phyloP scores from a whole-genome alignment of 306 rosid species.

The Hippophae tibetana region DNA sequence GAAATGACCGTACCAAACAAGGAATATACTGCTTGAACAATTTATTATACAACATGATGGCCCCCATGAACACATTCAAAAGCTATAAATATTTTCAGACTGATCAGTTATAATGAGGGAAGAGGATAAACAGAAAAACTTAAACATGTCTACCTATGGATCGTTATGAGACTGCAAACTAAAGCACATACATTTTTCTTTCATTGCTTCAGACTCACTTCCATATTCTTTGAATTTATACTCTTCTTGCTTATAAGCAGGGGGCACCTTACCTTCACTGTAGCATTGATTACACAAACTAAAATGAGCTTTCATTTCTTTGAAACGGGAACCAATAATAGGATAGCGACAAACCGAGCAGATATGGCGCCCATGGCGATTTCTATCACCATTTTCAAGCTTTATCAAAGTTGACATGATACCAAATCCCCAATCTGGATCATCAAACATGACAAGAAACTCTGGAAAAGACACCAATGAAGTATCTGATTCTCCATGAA shows the following conservation, averaged over 20 bases:
- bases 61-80: conserved; percentile 32
- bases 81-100: conserved; percentile 67
- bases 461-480: conserved; percentile 71
- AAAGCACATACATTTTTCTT: conserved; percentile 86
- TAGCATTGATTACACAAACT: conserved; percentile 92
- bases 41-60: conserved; percentile 42
- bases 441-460: conserved; percentile 77
- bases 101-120: conserved; percentile 10
- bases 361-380: conserved; percentile 67
- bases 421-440: conserved; percentile 93
- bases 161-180: conserved; percentile 50
- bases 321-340: conserved; percentile 73
- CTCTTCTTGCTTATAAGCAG: conserved; percentile 81
- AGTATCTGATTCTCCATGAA: conserved; percentile 61
- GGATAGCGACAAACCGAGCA: conserved; percentile 92
- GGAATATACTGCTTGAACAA: conserved; percentile 29
- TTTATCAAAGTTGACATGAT: conserved; percentile 72
- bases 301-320: conserved; percentile 78
- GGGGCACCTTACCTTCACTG: conserved; percentile 97
- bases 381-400: conserved; percentile 88
- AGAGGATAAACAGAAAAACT: conserved; percentile 19
- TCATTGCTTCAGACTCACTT: conserved; percentile 65
- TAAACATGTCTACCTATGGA: conserved; percentile 35
- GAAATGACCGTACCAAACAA: conserved; percentile 25
- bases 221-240: conserved; percentile 85